Evolutionary conservation across 139 green algal species (phyloP).

Genomic region (Picocystis salinarum): DNA sequence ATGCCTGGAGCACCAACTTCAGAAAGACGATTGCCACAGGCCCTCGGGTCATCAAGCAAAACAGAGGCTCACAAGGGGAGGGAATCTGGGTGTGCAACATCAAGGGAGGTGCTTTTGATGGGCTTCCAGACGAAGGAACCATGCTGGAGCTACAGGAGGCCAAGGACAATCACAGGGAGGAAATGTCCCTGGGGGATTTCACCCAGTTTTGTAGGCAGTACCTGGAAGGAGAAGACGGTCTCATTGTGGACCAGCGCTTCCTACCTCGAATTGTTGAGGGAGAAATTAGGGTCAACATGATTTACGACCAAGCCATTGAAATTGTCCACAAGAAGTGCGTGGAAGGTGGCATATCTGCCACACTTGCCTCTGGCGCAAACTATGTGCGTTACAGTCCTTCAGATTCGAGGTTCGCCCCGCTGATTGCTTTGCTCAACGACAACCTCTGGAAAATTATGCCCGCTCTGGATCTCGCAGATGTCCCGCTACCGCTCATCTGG

Average conservation of each 20-base stretch:
- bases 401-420: slow-evolving; percentile 9
- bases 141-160: slow-evolving; percentile 12
- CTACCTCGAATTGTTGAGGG: slow-evolving; percentile 19
- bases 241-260: slow-evolving; percentile 19
- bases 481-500: slow-evolving; percentile 18
- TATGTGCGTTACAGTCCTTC: slow-evolving; percentile 14
- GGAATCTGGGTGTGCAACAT: slow-evolving; percentile 20
- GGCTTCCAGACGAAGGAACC: slow-evolving; percentile 6
- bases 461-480: slow-evolving; percentile 6
- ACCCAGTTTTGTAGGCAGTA: slow-evolving; percentile 2
- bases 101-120: slow-evolving; percentile 11
- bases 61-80: slow-evolving; percentile 14
- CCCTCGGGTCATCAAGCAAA: slow-evolving; percentile 20
- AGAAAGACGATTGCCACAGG: slow-evolving; percentile 7
- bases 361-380: slow-evolving; percentile 10
- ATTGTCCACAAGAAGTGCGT: slow-evolving; percentile 25
- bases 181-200: slow-evolving; percentile 2
- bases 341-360: slow-evolving; percentile 15
- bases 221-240: slow-evolving; percentile 5
- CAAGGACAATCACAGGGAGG: slow-evolving; percentile 11
- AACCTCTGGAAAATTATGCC: slow-evolving; percentile 14
- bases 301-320: slow-evolving; percentile 14
- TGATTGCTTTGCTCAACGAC: slow-evolving; percentile 14
- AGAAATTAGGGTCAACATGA: slow-evolving; percentile 19
- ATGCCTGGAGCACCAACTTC: slow-evolving; percentile 12